Evolutionary conservation across 345 rosid species (phyloP).

Genomic region (Leavenworthia alabamica): DNA sequence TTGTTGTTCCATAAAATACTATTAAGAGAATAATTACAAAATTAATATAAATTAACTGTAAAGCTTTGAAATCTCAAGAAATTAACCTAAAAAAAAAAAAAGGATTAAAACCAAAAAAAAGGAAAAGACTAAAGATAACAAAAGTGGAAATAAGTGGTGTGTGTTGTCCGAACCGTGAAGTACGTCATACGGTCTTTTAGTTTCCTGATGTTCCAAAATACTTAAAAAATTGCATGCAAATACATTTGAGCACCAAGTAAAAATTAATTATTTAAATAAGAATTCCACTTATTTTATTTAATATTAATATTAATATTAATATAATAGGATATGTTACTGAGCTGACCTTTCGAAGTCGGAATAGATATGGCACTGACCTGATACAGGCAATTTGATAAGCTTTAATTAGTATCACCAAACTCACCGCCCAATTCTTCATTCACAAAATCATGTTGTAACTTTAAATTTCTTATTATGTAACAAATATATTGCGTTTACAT

Average conservation of each 20-base stretch:
- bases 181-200: conserved; percentile 25
- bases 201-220: conserved; percentile 24
- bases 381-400: conserved; percentile 21
- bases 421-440: background rate
- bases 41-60: background rate
- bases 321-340: conserved; percentile 15
- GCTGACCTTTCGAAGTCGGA: conserved; percentile 32
- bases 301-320: background rate
- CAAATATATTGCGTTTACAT: background rate
- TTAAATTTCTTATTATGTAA: background rate
- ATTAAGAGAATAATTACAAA: background rate
- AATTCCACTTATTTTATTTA: conserved; percentile 12
- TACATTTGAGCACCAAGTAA: background rate
- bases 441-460: background rate
- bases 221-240: conserved; percentile 22
- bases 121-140: background rate
- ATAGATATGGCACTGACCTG: conserved; percentile 22
- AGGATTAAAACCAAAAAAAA: background rate
- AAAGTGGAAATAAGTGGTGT: conserved; percentile 25
- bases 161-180: conserved; percentile 20
- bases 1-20: background rate
- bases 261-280: background rate
- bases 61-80: background rate
- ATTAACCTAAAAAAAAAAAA: conserved; percentile 7
- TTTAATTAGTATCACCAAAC: conserved; percentile 14